These are phyloP conservation scores for Cordyceps tenuipes DNA, from an alignment of 2,329 filamentous ascomycete species.

Conservation along the genomic window DNA sequence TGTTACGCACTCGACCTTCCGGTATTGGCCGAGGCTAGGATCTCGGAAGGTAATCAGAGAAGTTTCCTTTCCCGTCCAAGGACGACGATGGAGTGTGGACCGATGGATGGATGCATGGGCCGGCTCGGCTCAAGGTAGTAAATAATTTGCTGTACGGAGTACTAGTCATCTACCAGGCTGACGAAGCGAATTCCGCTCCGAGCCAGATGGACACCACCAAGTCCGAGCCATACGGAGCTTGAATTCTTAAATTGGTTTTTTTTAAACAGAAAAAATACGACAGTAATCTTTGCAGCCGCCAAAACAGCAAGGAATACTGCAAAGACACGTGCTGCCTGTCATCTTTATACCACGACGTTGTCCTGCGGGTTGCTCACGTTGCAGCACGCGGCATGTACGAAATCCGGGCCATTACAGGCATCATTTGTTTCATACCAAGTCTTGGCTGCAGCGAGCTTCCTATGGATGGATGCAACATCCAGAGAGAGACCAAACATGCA, in stretches of 20 bases:
- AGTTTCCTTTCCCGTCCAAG: not conserved
- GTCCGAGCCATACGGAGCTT: not conserved
- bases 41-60: not conserved
- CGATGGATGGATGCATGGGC: not conserved
- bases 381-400: not conserved
- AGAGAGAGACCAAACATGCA: not conserved
- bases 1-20: not conserved
- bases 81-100: not conserved
- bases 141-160: not conserved
- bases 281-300: not conserved
- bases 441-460: too few species aligned
- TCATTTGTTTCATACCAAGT: not conserved
- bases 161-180: not conserved
- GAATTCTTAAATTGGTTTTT: not conserved
- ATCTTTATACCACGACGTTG: not conserved
- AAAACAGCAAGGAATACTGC: not conserved
- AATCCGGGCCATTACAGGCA: not conserved
- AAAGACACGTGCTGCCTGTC: not conserved
- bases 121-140: not conserved
- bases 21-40: constrained; percentile 3
- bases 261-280: too few species aligned
- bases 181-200: not conserved
- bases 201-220: not conserved
- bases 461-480: not conserved
- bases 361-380: not conserved